Evolutionary conservation across 495 filamentous ascomycete species (phyloP).

Genomic region (Bryoglossum gracile): DNA sequence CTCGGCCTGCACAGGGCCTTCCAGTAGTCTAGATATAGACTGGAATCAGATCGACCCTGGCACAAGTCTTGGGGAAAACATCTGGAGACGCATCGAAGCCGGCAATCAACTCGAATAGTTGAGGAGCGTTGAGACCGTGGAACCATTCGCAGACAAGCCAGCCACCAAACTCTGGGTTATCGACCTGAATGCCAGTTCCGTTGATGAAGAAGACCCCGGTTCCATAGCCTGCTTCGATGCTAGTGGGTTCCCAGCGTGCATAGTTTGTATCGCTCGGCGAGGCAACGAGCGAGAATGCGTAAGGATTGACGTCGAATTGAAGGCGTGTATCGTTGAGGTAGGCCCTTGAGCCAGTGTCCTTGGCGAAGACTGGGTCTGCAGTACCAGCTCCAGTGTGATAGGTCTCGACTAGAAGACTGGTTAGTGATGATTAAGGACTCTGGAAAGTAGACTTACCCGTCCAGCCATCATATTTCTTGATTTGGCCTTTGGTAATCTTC

Average conservation of each 20-base stretch:
- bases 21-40: not conserved
- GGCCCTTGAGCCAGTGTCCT: not conserved
- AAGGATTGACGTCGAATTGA: constrained; percentile 16
- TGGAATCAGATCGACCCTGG: not conserved
- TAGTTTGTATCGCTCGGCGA: constrained; percentile 10
- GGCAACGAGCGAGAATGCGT: constrained; percentile 9
- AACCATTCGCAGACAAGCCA: constrained; percentile 22
- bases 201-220: constrained; percentile 1
- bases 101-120: constrained; percentile 17
- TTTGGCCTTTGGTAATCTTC: not conserved
- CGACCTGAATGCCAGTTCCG: constrained; percentile 1
- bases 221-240: constrained; percentile 12
- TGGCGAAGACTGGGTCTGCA: constrained; percentile 17
- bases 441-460: not conserved
- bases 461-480: constrained; percentile 13
- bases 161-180: constrained; percentile 8
- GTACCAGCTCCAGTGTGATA: constrained; percentile 17
- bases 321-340: constrained; percentile 16
- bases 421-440: not conserved
- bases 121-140: constrained; percentile 17
- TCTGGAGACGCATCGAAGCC: constrained; percentile 4
- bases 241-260: constrained; percentile 13
- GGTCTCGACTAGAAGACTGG: constrained; percentile 6
- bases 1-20: no score
- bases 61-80: not conserved